These are phyloP conservation scores for Penicillium fuscoglaucum DNA, from an alignment of 2,329 filamentous ascomycete genomes.

Conservation along the genomic window DNA sequence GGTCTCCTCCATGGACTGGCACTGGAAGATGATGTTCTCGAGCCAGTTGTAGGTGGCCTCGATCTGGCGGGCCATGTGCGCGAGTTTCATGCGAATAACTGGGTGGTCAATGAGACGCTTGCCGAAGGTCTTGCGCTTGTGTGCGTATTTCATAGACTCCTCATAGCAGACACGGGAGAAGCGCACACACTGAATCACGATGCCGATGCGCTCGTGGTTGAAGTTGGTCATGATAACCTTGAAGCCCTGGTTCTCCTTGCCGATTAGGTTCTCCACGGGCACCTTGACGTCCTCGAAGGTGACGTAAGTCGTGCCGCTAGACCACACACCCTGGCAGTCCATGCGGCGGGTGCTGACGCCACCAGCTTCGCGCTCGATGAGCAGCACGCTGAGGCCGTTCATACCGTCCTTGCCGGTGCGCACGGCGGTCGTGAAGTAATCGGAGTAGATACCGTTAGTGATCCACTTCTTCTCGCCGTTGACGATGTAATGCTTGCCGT, in stretches of 20 bases:
- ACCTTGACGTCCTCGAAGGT: slow-evolving; percentile 99
- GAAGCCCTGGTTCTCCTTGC: slow-evolving; percentile 98
- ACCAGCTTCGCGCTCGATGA: slow-evolving; percentile 81
- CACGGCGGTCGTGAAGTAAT: slow-evolving; percentile 97
- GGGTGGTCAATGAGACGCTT: slow-evolving; percentile 96
- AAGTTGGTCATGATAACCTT: slow-evolving; percentile 99
- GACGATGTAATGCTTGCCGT: slow-evolving; percentile 98
- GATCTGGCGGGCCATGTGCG: slow-evolving; percentile 97
- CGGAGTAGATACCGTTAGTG: slow-evolving; percentile 93
- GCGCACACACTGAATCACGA: slow-evolving; percentile 94
- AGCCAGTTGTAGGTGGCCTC: slow-evolving; percentile 97
- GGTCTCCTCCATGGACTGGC: slow-evolving; percentile 85
- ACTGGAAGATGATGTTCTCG: slow-evolving; percentile 92
- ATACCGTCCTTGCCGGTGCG: slow-evolving; percentile 85
- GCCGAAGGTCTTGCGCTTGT: slow-evolving; percentile 95
- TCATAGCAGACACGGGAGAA: slow-evolving; percentile 97
- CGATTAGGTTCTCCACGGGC: slow-evolving; percentile 96
- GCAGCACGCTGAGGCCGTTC: slow-evolving; percentile 85
- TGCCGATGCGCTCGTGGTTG: slow-evolving; percentile 98
- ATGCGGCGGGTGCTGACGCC: slow-evolving; percentile 92
- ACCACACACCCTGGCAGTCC: slow-evolving; percentile 99
- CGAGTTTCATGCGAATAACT: slow-evolving; percentile 95
- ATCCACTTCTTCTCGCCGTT: slow-evolving; percentile 99
- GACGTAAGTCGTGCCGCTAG: slow-evolving; percentile 91
- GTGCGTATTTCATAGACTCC: slow-evolving; percentile 92